Evolutionary conservation across 495 filamentous ascomycete species (phyloP).

Genomic region (Lasiosphaeriaceae sp.): DNA sequence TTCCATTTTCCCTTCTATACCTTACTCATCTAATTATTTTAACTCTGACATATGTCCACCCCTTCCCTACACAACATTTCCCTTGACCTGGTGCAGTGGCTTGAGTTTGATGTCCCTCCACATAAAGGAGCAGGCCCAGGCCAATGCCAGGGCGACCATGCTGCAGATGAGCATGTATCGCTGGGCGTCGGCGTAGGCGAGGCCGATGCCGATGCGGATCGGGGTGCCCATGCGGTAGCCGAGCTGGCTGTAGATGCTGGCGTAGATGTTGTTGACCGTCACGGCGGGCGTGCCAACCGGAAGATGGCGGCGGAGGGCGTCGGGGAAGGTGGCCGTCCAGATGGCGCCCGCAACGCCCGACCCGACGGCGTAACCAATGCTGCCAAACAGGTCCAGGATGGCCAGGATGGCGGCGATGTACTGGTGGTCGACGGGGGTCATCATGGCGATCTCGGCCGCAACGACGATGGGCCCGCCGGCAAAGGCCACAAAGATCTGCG

Average conservation of each 20-base stretch:
- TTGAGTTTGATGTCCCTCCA: constrained; percentile 55
- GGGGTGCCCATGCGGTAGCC: constrained; percentile 48
- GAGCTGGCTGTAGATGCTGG: constrained; percentile 45
- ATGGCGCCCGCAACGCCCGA: constrained; percentile 56
- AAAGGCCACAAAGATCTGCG: constrained; percentile 73
- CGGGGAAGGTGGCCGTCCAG: constrained; percentile 57
- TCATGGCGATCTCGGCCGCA: constrained; percentile 59
- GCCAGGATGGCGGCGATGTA: constrained; percentile 62
- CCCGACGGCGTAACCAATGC: constrained; percentile 63
- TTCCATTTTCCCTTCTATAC: too few relatives aligned
- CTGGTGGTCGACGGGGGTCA: constrained; percentile 59
- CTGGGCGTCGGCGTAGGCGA: constrained; percentile 52
- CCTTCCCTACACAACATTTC: constrained; percentile 1
- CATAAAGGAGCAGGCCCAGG: constrained; percentile 37
- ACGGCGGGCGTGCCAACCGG: constrained; percentile 42
- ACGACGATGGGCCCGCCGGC: constrained; percentile 55
- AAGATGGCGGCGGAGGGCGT: constrained; percentile 48
- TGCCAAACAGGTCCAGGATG: constrained; percentile 54
- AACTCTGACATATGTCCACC: neutral
- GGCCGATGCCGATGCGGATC: constrained; percentile 47
- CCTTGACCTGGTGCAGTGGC: constrained; percentile 32
- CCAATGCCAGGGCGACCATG: constrained; percentile 41
- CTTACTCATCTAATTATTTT: too few relatives aligned
- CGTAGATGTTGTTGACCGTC: constrained; percentile 47
- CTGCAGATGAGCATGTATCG: constrained; percentile 49